Base-by-base conservation (phyloP, 148 eudicot species). In the Rhododendron henanense region DNA sequence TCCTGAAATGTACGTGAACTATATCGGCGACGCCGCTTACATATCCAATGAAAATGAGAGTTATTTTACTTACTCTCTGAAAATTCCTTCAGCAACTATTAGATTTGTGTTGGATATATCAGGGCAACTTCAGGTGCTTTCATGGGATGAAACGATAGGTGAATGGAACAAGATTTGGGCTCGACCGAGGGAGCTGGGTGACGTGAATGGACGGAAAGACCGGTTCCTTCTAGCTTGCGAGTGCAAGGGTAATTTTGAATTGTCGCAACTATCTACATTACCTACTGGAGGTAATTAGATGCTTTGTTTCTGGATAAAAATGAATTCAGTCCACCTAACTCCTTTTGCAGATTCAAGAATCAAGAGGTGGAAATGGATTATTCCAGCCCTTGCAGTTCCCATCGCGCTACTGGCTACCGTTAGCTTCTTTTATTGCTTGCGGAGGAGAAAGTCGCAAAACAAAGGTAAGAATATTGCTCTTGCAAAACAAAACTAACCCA, bases 51-150 rank as follows among this genome's bases (percentile, higher is more conserved):
- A 18, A 9, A 73, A 83, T 88, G 90, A 78, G 86, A 83, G 84
- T 23, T 88, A 88, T 80, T 88, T 83, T 35, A 88, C 39, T 19
- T 88, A 79, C 37, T 57, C 80, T 78, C 51, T 88, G 51, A 33
- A n/a, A 6, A 19, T 78, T 5, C 2, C 39, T 1, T 21, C 77
- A 0, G 1, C 51, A 5, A 65, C 79, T 4, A 75, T 79, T 55
- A 83, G 90, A 83, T 88, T 86, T 33, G 78, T 88, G 76, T 82
- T 88, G 86, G 84, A 83, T 83, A 21, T 41, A 48, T 85, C 84
- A 28, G 88, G 90, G 16, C 85, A 88, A 59, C 67, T 88, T 84
- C 74, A 84, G 82, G 50, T 13, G 45, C 44, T 74, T 39, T n/a
- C n/a, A 5, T 10, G 4, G 47, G 8, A 1, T 37, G 21, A 16